Evolutionary conservation across 306 rosid genomes (phyloP).

Genomic region (Gastrolobium villosum): DNA sequence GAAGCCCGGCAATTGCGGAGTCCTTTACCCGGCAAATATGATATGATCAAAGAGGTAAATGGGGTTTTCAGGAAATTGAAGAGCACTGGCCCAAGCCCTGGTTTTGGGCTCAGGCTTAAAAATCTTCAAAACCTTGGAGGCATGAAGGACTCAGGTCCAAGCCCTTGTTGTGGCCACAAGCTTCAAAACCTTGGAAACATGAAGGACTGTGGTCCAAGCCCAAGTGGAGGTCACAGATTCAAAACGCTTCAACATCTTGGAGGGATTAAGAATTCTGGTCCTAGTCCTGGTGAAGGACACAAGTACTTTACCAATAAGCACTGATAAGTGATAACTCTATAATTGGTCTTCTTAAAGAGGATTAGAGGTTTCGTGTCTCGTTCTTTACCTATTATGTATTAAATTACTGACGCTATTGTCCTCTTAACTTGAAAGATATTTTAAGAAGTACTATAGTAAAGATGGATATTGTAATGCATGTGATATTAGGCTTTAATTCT

Average conservation of each 20-base stretch:
- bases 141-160: slow-evolving; percentile 49
- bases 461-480: too few relatives aligned
- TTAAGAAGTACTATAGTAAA: too few relatives aligned
- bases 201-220: background rate
- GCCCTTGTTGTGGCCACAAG: slow-evolving; percentile 46
- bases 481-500: too few relatives aligned
- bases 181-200: background rate
- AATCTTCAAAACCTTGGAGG: background rate
- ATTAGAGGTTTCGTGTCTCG: too few relatives aligned
- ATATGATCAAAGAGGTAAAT: background rate
- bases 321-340: background rate
- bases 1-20: slow-evolving; percentile 47
- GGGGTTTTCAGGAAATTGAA: slow-evolving; percentile 24
- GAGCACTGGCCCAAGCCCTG: slow-evolving; percentile 41
- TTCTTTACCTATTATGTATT: too few relatives aligned
- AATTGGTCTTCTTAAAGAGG: too few relatives aligned
- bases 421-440: too few relatives aligned
- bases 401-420: too few relatives aligned
- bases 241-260: background rate
- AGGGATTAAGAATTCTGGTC: background rate
- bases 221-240: background rate
- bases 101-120: slow-evolving; percentile 33
- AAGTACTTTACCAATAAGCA: background rate
- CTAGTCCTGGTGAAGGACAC: slow-evolving; percentile 38
- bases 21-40: background rate